Evolutionary conservation across 208 protist genomes (phyloP).

Genomic region (Trypanosoma lewisi): DNA sequence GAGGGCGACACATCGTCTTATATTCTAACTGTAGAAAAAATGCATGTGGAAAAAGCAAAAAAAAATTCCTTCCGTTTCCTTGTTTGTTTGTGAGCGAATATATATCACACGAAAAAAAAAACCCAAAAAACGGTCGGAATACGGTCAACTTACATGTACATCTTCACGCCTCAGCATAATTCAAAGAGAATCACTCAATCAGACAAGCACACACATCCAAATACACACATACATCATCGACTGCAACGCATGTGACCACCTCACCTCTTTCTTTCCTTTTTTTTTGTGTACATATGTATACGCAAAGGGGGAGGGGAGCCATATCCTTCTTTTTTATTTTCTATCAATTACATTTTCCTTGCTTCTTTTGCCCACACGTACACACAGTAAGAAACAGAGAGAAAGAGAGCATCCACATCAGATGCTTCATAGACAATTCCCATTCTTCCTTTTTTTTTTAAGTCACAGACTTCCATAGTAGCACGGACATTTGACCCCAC

Average conservation of each 20-base stretch:
- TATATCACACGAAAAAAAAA: not conserved
- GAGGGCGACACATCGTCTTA: no score
- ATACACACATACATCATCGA: slow-evolving; percentile 1
- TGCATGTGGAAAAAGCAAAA: no score
- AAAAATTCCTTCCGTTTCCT: not conserved
- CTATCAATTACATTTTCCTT: no score
- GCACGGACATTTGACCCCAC: slow-evolving; percentile 97
- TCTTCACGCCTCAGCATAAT: not conserved
- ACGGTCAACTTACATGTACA: not conserved
- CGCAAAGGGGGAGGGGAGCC: no score
- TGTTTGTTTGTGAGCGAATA: not conserved
- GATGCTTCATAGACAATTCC: not conserved
- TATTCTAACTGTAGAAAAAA: no score
- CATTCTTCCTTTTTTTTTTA: slow-evolving; percentile 21
- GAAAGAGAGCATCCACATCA: not conserved
- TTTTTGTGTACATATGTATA: no score
- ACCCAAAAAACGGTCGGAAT: not conserved
- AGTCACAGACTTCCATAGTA: slow-evolving; percentile 95
- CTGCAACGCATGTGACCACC: no score
- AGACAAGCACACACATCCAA: slow-evolving; percentile 22
- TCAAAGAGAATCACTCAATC: not conserved
- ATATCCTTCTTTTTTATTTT: no score
- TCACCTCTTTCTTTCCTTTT: no score
- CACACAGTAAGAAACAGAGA: no score
- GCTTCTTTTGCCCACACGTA: no score